A percentile compares a stretch with the other conserved stretches of the same genome.
These are phyloP conservation scores for Calonectria pseudoturangicola DNA, from an alignment of 2,329 filamentous ascomycete species.

Conservation along the genomic window DNA sequence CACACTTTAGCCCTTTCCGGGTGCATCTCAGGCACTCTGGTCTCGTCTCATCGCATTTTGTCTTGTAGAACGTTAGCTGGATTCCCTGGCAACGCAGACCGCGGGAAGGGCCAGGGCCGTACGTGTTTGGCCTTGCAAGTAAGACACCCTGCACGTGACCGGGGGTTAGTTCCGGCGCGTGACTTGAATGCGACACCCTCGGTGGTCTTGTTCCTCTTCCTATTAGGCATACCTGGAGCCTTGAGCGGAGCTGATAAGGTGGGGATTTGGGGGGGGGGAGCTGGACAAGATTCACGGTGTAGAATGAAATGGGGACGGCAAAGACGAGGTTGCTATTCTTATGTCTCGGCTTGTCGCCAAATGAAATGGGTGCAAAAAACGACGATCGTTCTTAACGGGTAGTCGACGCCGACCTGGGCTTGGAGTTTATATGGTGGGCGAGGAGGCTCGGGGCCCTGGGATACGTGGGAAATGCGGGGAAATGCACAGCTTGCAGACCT, in stretches of 20 bases:
- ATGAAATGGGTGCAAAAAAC: neutral
- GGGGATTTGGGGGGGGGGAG: neutral
- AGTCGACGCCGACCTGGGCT: conserved; percentile 11
- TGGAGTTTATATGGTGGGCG: conserved; percentile 29
- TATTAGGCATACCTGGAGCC: conserved; percentile 30
- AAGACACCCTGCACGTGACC: conserved; percentile 55
- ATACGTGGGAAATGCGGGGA: conserved; percentile 40
- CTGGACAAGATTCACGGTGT: neutral
- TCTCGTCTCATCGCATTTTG: conserved; percentile 58
- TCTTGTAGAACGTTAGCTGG: conserved; percentile 45
- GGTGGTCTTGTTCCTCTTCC: conserved; percentile 24
- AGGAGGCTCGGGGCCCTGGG: conserved; percentile 14
- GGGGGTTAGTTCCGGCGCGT: conserved; percentile 37
- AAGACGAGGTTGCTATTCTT: conserved; percentile 4
- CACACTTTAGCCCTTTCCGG: conserved; percentile 55
- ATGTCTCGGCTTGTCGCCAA: conserved; percentile 15
- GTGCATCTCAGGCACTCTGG: conserved; percentile 54
- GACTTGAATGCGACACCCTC: conserved; percentile 33
- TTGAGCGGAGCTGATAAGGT: neutral
- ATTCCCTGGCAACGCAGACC: neutral
- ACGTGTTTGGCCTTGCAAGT: conserved; percentile 56
- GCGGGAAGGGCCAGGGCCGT: conserved; percentile 15
- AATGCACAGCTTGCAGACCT: conserved; percentile 35
- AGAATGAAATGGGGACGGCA: conserved; percentile 8
- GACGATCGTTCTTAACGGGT: conserved; percentile 1